phyloP scores from a whole-genome alignment of 306 rosid species.

The Boehmeria nivea region DNA sequence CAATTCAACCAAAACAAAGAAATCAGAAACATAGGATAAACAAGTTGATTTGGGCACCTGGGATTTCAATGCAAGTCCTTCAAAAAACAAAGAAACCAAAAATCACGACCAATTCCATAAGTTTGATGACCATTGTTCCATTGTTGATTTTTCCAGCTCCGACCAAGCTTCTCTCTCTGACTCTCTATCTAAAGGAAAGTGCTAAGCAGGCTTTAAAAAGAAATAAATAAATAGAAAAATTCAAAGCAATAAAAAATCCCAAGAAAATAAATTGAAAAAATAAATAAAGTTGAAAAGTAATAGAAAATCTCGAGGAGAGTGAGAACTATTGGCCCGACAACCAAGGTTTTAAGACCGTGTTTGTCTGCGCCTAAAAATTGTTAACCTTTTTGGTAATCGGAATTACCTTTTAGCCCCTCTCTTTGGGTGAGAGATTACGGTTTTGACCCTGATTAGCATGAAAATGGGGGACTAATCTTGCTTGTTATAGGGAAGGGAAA shows the following conservation, averaged over 20 bases:
- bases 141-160: neutral
- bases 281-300: neutral
- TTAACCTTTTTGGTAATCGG: neutral
- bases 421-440: neutral
- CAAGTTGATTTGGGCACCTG: conserved; percentile 9
- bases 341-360: conserved; percentile 6
- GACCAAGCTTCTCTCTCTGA: neutral
- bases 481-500: neutral
- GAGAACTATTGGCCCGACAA: neutral
- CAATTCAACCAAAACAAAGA: neutral
- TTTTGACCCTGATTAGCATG: conserved; percentile 3
- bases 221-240: neutral
- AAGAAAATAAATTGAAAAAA: neutral
- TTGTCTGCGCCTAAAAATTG: conserved; percentile 5
- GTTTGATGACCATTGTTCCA: neutral
- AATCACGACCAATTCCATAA: neutral
- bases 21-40: neutral
- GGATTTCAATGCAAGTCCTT: neutral
- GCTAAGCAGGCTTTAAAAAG: conserved; percentile 1
- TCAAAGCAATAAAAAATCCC: neutral
- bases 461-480: neutral
- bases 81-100: neutral
- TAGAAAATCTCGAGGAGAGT: conserved; percentile 1
- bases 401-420: neutral
- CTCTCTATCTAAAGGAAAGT: conserved; percentile 4